Conservation (phyloP, 1,139 yeast genomes). For the Chernovozyma sophiae-reginae region DNA sequence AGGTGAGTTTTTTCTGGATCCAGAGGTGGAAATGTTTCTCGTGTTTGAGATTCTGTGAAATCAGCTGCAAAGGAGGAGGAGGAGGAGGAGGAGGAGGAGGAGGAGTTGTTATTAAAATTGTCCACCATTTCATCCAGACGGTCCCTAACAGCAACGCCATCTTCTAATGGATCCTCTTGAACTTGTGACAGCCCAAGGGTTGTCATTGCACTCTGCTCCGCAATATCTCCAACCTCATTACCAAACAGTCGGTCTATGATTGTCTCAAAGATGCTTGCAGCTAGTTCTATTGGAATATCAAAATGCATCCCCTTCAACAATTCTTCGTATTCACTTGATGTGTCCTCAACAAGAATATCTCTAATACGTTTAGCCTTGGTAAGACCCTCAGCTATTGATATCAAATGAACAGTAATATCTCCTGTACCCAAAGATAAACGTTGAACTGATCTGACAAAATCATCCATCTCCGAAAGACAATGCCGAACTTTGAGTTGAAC, state of each 20-base stretch:
- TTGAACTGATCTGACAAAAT: constrained; percentile 37
- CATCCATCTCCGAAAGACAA: constrained; percentile 29
- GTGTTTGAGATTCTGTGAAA: no score
- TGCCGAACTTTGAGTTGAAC: constrained; percentile 27
- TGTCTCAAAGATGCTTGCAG: not conserved
- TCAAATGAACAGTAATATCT: constrained; percentile 28
- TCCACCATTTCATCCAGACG: not conserved
- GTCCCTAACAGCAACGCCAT: no score
- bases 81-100: no score
- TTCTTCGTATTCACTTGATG: constrained; percentile 16
- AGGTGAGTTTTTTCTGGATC: not conserved
- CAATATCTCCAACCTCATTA: no score
- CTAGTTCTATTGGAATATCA: not conserved
- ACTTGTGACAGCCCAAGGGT: not conserved
- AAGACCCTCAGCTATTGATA: constrained; percentile 31
- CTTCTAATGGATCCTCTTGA: not conserved
- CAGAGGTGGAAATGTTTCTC: not conserved
- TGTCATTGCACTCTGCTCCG: no score
- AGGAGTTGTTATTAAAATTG: not conserved
- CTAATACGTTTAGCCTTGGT: constrained; percentile 22
- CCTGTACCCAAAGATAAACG: constrained; percentile 35
- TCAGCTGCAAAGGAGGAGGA: no score
- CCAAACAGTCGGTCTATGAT: not conserved
- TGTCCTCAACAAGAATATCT: constrained; percentile 16
- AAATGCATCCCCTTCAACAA: constrained; percentile 15